phyloP scores from a whole-genome alignment of 768 basidiomycete genomes.

The Terana coerulea region DNA sequence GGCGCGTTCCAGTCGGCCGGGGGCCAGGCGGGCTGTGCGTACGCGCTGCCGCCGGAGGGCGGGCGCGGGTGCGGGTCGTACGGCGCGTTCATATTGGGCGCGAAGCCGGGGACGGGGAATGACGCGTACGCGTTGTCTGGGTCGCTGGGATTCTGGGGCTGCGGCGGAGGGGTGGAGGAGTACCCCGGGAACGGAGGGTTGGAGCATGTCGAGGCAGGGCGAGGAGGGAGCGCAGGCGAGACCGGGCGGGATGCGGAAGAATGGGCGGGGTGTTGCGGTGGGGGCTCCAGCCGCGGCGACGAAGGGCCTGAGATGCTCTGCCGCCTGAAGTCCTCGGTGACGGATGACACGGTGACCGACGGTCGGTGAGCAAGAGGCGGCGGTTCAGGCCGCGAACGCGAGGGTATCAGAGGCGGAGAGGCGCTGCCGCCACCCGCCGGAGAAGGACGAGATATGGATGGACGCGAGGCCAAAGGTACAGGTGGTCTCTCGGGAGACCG shows the following conservation, averaged over 20 bases:
- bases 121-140: neutral
- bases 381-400: neutral
- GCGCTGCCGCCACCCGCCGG: neutral
- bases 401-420: neutral
- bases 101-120: constrained; percentile 6
- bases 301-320: constrained; percentile 30
- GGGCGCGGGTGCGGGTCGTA: neutral
- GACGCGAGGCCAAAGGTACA: constrained; percentile 11
- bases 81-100: too few species aligned
- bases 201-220: constrained; percentile 1
- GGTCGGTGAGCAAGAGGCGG: neutral
- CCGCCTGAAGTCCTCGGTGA: constrained; percentile 33
- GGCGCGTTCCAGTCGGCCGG: constrained; percentile 20
- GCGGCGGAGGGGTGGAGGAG: neutral
- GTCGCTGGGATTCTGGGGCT: neutral
- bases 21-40: constrained; percentile 16
- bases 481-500: constrained; percentile 5
- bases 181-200: constrained; percentile 4
- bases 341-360: neutral
- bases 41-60: constrained; percentile 4
- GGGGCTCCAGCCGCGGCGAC: constrained; percentile 6
- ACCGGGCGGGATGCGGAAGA: constrained; percentile 4
- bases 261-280: constrained; percentile 29
- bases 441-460: constrained; percentile 7
- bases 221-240: constrained; percentile 11